Base-by-base conservation (phyloP, 257 asterid genomes). In the Rehmannia glutinosa region DNA sequence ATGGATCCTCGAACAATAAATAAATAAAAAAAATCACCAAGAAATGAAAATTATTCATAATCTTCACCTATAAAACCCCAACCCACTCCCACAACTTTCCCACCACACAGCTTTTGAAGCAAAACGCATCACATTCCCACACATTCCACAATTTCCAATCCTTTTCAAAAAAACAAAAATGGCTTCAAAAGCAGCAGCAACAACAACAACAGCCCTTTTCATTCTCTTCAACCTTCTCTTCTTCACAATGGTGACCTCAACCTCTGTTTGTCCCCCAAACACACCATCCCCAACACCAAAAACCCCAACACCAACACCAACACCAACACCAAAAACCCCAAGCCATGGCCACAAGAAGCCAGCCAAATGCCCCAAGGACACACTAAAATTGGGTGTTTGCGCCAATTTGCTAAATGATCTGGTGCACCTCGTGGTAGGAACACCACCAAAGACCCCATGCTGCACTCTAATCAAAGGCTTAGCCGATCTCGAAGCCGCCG, bases 381-480 rank as follows among this genome's bases (percentile, higher is more conserved):
- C 83, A 39, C 75, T 78, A 1, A 78, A 74, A 23, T 24, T 78
- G 55, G 83, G 80, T 0, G 80, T 74, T 0, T 78, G 83, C 10
- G 80, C 83, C 23, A 30, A 78, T 15, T 24, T 78, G 43, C 68
- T 78, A 9, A 71, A 71, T 16, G 78, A 74, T 25, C 47, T 78
- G 64, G 77, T 78, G 19, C 69, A 71, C 69, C 50, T 78, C 0
- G 80, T 73, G 1, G 55, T 77, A 2, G 80, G 83, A 12, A 70
- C 60, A 10, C 77, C 80, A 15, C 80, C 83, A 3, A 75, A 71
- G 6, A 67, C 66, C 21, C 83, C 83, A 2, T 78, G 83, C 69
- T 78, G 83, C 71, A 19, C 72, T 1, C 80, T 78, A 49, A 66
- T 78, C 4, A 25, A 30, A 6, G 82, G 82, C 5, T 42, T 77